phyloP scores from a whole-genome alignment of 805 yeast species.

The Nadsonia fulvescens region DNA sequence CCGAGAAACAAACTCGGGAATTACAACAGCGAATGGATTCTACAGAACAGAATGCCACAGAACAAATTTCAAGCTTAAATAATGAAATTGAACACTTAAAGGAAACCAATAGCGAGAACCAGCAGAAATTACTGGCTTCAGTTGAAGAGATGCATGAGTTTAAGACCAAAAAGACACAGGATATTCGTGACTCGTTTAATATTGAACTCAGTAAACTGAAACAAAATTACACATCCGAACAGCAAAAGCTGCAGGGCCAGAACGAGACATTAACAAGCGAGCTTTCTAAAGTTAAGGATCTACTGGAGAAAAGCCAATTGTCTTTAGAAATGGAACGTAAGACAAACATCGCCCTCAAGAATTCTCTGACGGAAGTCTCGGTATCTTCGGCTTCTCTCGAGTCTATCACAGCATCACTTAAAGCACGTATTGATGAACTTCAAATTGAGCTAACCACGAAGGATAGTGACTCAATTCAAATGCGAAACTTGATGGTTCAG shows the following conservation, averaged over 20 bases:
- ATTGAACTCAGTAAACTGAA: too few relatives aligned
- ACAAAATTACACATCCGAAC: constrained; percentile 1
- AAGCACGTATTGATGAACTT: constrained; percentile 10
- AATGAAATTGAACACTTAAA: too few relatives aligned
- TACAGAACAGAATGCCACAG: too few relatives aligned
- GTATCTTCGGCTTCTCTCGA: constrained; percentile 11
- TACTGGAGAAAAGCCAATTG: not conserved
- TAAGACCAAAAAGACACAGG: too few relatives aligned
- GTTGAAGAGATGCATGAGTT: not conserved
- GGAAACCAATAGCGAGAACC: too few relatives aligned
- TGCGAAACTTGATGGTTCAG: constrained; percentile 10
- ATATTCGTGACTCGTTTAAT: too few relatives aligned
- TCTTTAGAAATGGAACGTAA: not conserved
- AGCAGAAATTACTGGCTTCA: not conserved
- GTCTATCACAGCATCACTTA: constrained; percentile 9
- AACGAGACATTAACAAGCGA: constrained; percentile 1
- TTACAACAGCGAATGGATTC: too few relatives aligned
- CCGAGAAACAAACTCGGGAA: too few relatives aligned
- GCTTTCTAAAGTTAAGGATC: constrained; percentile 1
- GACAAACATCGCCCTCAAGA: constrained; percentile 11
- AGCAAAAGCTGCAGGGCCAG: constrained; percentile 5
- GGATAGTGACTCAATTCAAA: constrained; percentile 8
- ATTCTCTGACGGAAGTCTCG: constrained; percentile 16
- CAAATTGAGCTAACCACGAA: constrained; percentile 9
- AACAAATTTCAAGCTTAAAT: too few relatives aligned